These are phyloP conservation scores for Chamaenerion angustifolium DNA, from an alignment of 345 rosid genomes.

Conservation along the genomic window DNA sequence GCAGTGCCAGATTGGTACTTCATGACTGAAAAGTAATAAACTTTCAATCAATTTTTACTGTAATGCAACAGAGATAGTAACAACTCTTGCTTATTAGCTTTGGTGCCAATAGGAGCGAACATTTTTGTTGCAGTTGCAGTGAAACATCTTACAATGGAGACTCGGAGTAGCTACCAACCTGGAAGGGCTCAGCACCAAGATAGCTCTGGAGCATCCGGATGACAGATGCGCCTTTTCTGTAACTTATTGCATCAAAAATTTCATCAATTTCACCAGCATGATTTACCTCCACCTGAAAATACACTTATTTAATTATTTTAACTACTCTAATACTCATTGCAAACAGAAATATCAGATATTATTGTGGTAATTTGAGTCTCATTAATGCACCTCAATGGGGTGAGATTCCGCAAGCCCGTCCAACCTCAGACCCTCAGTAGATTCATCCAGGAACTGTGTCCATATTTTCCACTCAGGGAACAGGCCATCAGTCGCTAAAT, in stretches of 20 bases:
- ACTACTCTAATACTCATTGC: not conserved
- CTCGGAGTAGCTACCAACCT: conserved; percentile 30
- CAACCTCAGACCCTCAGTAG: conserved; percentile 68
- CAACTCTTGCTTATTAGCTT: too few species aligned
- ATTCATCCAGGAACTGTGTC: conserved; percentile 95
- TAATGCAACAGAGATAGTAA: too few species aligned
- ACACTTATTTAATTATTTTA: not conserved
- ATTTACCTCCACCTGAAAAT: conserved; percentile 70
- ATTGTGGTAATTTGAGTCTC: not conserved
- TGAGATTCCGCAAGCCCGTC: conserved; percentile 96
- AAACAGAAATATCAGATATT: not conserved
- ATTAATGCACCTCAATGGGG: conserved; percentile 72
- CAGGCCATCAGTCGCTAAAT: conserved; percentile 78
- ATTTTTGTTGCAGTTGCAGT: too few species aligned
- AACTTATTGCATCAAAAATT: conserved; percentile 92
- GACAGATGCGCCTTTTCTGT: conserved; percentile 85
- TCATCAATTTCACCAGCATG: conserved; percentile 88
- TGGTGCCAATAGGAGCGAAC: too few species aligned
- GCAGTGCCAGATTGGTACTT: too few species aligned
- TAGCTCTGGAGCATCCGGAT: conserved; percentile 94
- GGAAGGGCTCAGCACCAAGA: conserved; percentile 84
- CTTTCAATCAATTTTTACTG: too few species aligned
- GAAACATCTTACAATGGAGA: too few species aligned
- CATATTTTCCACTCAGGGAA: conserved; percentile 97
- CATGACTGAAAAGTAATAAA: too few species aligned